Evolutionary conservation across 2,329 filamentous ascomycete genomes (phyloP).

Genomic region (Pseudogymnoascus sp.): DNA sequence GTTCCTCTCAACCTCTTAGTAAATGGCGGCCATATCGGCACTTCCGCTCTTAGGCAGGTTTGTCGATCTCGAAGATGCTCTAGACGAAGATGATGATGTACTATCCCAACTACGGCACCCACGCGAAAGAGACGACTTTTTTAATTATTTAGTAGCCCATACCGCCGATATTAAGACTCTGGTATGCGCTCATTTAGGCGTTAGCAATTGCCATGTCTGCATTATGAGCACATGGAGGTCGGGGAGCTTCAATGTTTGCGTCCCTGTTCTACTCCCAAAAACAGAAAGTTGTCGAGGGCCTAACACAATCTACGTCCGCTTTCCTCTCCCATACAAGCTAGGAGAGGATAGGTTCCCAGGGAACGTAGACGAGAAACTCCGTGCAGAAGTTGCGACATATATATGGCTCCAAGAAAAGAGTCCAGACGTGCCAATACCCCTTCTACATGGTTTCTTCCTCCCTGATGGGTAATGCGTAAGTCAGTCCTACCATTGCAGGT

Average conservation of each 20-base stretch:
- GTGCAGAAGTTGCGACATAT: slow-evolving; percentile 32
- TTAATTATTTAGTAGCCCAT: neutral
- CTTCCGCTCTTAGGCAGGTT: slow-evolving; percentile 9
- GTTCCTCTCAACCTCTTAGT: neutral
- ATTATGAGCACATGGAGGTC: slow-evolving; percentile 22
- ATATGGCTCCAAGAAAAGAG: slow-evolving; percentile 32
- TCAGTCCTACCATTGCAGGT: neutral
- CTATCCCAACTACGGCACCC: neutral
- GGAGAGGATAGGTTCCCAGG: slow-evolving; percentile 31
- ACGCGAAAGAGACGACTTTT: neutral
- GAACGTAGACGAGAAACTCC: slow-evolving; percentile 36
- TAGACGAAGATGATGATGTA: slow-evolving; percentile 11
- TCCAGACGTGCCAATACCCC: slow-evolving; percentile 28
- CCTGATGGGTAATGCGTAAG: neutral
- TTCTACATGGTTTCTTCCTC: slow-evolving; percentile 19
- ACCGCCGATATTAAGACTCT: neutral
- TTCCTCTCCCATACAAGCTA: slow-evolving; percentile 29
- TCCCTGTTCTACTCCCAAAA: slow-evolving; percentile 19
- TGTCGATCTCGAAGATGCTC: slow-evolving; percentile 7
- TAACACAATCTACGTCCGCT: slow-evolving; percentile 16
- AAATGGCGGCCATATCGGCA: neutral
- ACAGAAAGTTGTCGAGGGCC: slow-evolving; percentile 9
- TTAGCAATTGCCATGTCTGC: slow-evolving; percentile 12
- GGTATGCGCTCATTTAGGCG: slow-evolving; percentile 6
- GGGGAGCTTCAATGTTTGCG: slow-evolving; percentile 29